phyloP scores from a whole-genome alignment of 2,329 filamentous ascomycete species.

The Shiraia sp. region DNA sequence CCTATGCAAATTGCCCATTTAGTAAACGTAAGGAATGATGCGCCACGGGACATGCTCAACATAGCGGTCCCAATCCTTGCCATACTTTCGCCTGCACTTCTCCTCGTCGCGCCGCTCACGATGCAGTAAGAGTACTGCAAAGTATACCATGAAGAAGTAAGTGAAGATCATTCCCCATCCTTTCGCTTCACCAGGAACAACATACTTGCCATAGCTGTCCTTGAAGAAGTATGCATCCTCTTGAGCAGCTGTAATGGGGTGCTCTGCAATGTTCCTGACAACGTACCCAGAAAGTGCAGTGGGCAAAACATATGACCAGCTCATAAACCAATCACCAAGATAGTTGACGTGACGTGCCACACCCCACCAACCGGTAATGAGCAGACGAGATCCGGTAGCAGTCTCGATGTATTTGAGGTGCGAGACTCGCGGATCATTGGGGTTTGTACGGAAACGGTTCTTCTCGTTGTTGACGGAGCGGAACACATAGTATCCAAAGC shows the following conservation, averaged over 20 bases:
- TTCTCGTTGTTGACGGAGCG: slow-evolving; percentile 93
- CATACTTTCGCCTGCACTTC: slow-evolving; percentile 90
- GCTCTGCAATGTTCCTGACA: slow-evolving; percentile 56
- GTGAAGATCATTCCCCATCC: slow-evolving; percentile 88
- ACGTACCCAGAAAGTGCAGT: slow-evolving; percentile 83
- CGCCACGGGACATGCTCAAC: slow-evolving; percentile 78
- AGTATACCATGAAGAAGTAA: slow-evolving; percentile 94
- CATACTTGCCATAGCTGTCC: slow-evolving; percentile 63
- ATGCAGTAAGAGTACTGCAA: slow-evolving; percentile 82
- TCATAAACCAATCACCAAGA: slow-evolving; percentile 91
- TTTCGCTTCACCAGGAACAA: slow-evolving; percentile 71
- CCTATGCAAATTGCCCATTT: slow-evolving; percentile 4
- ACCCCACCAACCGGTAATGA: slow-evolving; percentile 93
- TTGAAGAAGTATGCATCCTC: slow-evolving; percentile 58
- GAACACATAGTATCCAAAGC: slow-evolving; percentile 85
- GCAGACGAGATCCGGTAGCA: slow-evolving; percentile 75
- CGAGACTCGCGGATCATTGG: slow-evolving; percentile 74
- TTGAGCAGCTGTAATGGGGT: slow-evolving; percentile 43
- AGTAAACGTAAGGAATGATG: slow-evolving; percentile 88
- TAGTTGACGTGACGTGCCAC: slow-evolving; percentile 93
- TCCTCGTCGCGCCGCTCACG: slow-evolving; percentile 86
- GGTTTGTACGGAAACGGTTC: slow-evolving; percentile 89
- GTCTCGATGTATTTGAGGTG: slow-evolving; percentile 89
- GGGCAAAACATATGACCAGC: slow-evolving; percentile 86
- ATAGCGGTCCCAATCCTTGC: slow-evolving; percentile 88